Evolutionary conservation across 1,139 yeast species (phyloP).

Genomic region (Sugiyamaella pinicola): DNA sequence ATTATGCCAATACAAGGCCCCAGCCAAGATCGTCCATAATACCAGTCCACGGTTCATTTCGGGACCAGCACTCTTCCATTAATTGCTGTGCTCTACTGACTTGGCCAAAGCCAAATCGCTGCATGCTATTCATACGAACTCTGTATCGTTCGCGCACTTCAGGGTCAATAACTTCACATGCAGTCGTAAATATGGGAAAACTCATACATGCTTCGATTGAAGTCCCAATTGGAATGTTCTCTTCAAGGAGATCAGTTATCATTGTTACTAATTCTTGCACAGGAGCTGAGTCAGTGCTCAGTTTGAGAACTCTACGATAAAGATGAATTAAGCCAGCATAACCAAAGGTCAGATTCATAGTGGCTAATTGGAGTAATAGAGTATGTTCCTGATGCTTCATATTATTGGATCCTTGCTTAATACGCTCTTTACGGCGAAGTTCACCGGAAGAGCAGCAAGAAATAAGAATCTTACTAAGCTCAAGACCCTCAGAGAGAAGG

Average conservation of each 20-base stretch:
- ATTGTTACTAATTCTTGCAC: conserved; percentile 51
- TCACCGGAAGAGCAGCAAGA: conserved; percentile 32
- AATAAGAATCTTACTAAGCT: conserved; percentile 31
- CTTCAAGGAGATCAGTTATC: conserved; percentile 45
- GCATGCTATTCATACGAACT: conserved; percentile 46
- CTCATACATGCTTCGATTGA: conserved; percentile 57
- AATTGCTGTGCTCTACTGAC: conserved; percentile 49
- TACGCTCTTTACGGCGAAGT: conserved; percentile 27
- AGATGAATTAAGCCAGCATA: conserved; percentile 55
- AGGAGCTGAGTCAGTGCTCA: conserved; percentile 49
- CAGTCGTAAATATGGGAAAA: conserved; percentile 57
- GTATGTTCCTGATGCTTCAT: conserved; percentile 11
- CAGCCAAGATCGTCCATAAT: conserved; percentile 37
- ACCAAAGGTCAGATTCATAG: conserved; percentile 55
- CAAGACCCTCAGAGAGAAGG: conserved; percentile 33
- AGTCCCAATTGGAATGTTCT: conserved; percentile 48
- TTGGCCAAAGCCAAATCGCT: conserved; percentile 51
- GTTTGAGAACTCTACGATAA: conserved; percentile 51
- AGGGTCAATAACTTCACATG: conserved; percentile 53
- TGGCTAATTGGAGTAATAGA: conserved; percentile 43
- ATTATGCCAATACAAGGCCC: conserved; percentile 36
- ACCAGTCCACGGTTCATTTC: conserved; percentile 37
- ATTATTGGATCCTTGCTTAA: conserved; percentile 17
- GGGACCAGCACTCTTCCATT: conserved; percentile 54
- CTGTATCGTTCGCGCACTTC: conserved; percentile 44